A percentile compares a stretch with the other conserved stretches of the same genome.
phyloP scores from a whole-genome alignment of 2,329 filamentous ascomycete species.

The Fusarium pseudograminearum region DNA sequence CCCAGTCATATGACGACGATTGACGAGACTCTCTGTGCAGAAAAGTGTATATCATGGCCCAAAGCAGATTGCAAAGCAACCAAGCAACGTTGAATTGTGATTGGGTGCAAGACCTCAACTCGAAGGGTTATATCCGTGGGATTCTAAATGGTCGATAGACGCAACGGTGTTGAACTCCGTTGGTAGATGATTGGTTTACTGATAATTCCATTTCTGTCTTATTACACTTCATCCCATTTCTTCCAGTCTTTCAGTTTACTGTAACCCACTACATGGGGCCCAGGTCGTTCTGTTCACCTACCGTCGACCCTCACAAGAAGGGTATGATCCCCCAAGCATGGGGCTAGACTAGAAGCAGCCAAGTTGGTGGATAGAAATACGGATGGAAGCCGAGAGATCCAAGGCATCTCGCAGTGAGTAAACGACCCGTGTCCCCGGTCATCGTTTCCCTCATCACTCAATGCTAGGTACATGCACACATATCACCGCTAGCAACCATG shows the following conservation, averaged over 20 bases:
- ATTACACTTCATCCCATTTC: too few species aligned
- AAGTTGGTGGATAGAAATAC: too few species aligned
- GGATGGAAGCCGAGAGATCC: background rate
- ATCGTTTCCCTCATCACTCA: background rate
- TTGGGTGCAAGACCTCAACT: background rate
- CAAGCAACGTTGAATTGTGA: background rate
- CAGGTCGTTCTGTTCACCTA: background rate
- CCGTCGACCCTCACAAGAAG: background rate
- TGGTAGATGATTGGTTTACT: background rate
- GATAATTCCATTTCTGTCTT: background rate
- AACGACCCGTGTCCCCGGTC: background rate
- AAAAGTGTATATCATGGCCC: background rate
- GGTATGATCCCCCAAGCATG: background rate
- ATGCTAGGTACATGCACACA: accelerated
- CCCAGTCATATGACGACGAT: background rate
- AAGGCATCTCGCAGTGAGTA: background rate
- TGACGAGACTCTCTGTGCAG: background rate
- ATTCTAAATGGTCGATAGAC: background rate
- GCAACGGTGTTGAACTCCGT: accelerated
- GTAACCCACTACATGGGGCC: too few species aligned
- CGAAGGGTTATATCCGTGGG: background rate
- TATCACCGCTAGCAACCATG: too few species aligned
- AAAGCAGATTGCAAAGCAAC: background rate
- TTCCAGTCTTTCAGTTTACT: too few species aligned
- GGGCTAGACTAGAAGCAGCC: background rate